Evolutionary conservation across 306 rosid genomes (phyloP), one percentile per base, ranked within the genome.

Genomic region (Cyamopsis tetragonoloba): DNA sequence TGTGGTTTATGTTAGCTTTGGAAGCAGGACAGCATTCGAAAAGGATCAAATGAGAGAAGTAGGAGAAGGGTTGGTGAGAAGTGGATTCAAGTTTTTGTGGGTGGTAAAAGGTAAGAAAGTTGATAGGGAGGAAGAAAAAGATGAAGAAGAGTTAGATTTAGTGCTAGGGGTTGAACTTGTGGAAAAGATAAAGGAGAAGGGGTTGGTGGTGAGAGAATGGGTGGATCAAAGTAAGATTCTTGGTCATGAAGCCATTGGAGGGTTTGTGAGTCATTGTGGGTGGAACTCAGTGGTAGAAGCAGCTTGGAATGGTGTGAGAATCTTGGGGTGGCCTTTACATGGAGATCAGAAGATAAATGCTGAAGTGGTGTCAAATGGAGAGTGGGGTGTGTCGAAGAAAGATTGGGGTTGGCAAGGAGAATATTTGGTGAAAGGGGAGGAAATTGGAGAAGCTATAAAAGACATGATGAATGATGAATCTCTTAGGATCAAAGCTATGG

Each of bases 311-410:
- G 92, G 96, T 14, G 88, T 88, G 17, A 77, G 67, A 4, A 32
- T 82, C 10, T 15, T 84, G 67, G 91, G 72, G 0, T 86, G 96
- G 96, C 89, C 89, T 0, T 83, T 66, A 5, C 4, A 5, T 24
- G 92, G 92, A 1, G 92, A 86, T 47, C 90, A 86, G 19, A 84
- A 64, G 84, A 12, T 84, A 2, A 82, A 82, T 60, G 88, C 89
- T 6, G 79, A 76, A 53, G 72, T 80, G 73, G 82, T 76, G 2
- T 75, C 65, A 57, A 68, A 7, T 58, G 62, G 44, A 22, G 92
- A 84, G 48, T 31, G 83, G 67, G 96, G 96, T 18, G 32, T 80
- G 20, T 84, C 88, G 88, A 80, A 57, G 4, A 68, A 34, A 18
- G 47, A 15, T 2, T 89, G 90, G 96, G 90, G 80, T 4, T 86